Conservation (phyloP, 768 basidiomycete genomes). For the Lactarius akahatsu region DNA sequence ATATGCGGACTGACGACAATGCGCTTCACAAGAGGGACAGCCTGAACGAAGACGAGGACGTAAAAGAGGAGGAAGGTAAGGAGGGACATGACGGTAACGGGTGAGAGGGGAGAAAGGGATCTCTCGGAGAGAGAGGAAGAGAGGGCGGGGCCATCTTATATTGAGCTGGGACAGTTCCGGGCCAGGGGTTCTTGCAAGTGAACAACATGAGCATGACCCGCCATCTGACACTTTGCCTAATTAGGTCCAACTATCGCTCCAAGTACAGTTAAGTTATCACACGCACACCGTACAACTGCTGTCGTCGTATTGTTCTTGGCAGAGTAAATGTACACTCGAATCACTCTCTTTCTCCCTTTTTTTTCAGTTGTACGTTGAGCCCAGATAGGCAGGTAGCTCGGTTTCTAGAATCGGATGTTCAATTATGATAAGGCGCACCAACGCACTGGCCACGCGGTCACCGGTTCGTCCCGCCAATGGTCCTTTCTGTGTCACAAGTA, state of each 20-base stretch:
- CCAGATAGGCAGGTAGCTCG: not conserved
- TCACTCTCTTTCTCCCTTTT: not conserved
- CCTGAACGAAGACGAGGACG: constrained; percentile 1
- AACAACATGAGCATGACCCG: not conserved
- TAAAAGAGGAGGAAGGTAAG: constrained; percentile 6
- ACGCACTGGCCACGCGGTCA: not conserved
- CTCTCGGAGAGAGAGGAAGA: not conserved
- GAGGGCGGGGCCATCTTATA: constrained; percentile 7
- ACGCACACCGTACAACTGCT: not conserved
- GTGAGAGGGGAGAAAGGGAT: not conserved
- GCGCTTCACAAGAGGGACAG: constrained; percentile 11
- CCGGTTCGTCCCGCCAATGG: not conserved
- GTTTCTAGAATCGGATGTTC: not conserved
- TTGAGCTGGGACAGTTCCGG: not conserved
- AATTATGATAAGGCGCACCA: not conserved
- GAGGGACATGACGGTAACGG: constrained; percentile 7
- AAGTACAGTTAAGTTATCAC: too few relatives aligned
- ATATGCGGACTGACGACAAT: constrained; percentile 37
- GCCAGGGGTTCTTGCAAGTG: not conserved
- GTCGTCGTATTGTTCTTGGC: not conserved
- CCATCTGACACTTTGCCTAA: constrained; percentile 1
- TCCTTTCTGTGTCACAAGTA: not conserved
- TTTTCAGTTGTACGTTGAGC: not conserved
- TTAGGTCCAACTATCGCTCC: not conserved
- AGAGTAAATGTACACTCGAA: not conserved